These are phyloP conservation scores for Aspergillus ellipticus DNA, from an alignment of 495 filamentous ascomycete species.

Conservation along the genomic window DNA sequence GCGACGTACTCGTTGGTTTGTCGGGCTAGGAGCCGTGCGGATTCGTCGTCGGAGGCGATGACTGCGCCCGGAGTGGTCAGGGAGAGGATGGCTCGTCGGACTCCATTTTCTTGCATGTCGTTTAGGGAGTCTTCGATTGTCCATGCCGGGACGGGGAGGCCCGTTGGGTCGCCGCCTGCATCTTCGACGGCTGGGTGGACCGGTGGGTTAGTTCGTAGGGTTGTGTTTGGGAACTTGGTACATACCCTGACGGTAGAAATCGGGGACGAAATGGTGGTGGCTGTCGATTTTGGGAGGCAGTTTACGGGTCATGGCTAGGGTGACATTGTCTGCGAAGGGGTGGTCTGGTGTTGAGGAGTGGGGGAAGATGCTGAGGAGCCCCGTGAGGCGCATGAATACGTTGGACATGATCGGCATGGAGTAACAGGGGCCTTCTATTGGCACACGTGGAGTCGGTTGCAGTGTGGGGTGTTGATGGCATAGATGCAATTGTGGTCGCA, in stretches of 20 bases:
- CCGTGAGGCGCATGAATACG: neutral
- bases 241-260: slow-evolving; percentile 34
- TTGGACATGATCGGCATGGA: neutral
- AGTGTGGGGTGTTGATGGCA: neutral
- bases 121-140: slow-evolving; percentile 24
- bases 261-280: slow-evolving; percentile 41
- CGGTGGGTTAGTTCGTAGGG: neutral
- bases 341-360: neutral
- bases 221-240: neutral
- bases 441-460: neutral
- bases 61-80: slow-evolving; percentile 41
- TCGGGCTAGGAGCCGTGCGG: slow-evolving; percentile 31
- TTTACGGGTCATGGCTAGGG: neutral
- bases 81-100: slow-evolving; percentile 45
- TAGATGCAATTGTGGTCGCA: neutral
- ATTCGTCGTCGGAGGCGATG: slow-evolving; percentile 22
- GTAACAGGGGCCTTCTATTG: neutral
- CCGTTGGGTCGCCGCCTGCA: slow-evolving; percentile 30
- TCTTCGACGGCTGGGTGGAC: slow-evolving; percentile 24
- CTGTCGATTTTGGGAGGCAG: slow-evolving; percentile 30
- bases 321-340: neutral
- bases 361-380: neutral
- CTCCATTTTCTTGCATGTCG: slow-evolving; percentile 29
- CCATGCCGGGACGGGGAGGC: slow-evolving; percentile 37
- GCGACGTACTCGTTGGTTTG: slow-evolving; percentile 42